A percentile compares a stretch with the other conserved stretches of the same genome.
Evolutionary conservation across 1,284 basidiomycete species (phyloP).

Genomic region (Cutaneotrichosporon curvatum): DNA sequence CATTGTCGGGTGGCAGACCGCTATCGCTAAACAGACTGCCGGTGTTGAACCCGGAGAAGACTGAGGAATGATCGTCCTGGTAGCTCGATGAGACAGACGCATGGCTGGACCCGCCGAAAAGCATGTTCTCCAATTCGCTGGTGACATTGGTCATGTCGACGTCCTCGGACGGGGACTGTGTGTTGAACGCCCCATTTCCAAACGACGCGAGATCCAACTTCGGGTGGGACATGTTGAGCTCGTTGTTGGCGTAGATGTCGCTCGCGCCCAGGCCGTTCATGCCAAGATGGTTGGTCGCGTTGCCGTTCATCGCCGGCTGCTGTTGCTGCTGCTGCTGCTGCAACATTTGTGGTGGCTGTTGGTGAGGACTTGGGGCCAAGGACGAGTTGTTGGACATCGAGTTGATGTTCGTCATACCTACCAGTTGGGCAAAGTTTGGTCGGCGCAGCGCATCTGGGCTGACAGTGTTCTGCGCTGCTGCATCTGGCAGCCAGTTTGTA

Average conservation of each 20-base stretch:
- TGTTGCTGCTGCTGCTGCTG: constrained; percentile 1
- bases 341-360: constrained; percentile 6
- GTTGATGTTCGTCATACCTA: constrained; percentile 14
- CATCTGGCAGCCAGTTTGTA: constrained; percentile 15
- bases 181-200: constrained; percentile 14
- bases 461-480: constrained; percentile 24
- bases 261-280: constrained; percentile 1
- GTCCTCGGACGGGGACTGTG: constrained; percentile 14
- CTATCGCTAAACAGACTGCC: constrained; percentile 32
- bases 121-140: constrained; percentile 26
- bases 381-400: constrained; percentile 16
- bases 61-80: constrained; percentile 28
- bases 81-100: constrained; percentile 27
- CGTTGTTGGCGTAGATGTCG: constrained; percentile 12
- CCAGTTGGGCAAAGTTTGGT: constrained; percentile 27
- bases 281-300: constrained; percentile 1
- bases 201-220: constrained; percentile 13
- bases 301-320: constrained; percentile 4
- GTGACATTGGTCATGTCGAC: constrained; percentile 28
- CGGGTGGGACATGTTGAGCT: constrained; percentile 1
- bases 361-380: constrained; percentile 12
- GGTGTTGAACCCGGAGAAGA: constrained; percentile 26
- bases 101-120: constrained; percentile 29
- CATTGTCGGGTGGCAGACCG: constrained; percentile 28
- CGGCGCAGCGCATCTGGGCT: constrained; percentile 32